phyloP scores from a whole-genome alignment of 2,329 filamentous ascomycete species.

The Verticillium nonalfalfae region DNA sequence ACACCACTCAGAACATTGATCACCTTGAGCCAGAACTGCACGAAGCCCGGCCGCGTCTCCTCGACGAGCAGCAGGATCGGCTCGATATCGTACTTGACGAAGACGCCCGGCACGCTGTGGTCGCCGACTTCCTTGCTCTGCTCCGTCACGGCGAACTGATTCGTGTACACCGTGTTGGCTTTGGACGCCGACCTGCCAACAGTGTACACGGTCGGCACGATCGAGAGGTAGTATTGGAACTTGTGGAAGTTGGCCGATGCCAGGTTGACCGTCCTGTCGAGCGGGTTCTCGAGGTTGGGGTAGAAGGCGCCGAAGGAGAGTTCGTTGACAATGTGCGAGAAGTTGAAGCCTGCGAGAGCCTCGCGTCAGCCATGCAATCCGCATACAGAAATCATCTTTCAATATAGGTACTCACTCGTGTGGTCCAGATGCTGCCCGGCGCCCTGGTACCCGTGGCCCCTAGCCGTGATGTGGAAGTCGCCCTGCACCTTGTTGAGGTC shows the following conservation, averaged over 20 bases:
- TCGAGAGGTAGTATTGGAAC: conserved; percentile 94
- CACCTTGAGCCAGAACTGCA: conserved; percentile 71
- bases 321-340: conserved; percentile 93
- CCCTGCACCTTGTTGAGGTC: conserved; percentile 96
- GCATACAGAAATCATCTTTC: neutral
- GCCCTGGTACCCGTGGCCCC: conserved; percentile 91
- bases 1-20: conserved; percentile 90
- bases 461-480: conserved; percentile 94
- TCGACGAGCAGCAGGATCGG: conserved; percentile 82
- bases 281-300: conserved; percentile 85
- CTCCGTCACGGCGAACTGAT: conserved; percentile 96
- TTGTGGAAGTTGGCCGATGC: conserved; percentile 82
- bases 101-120: conserved; percentile 75
- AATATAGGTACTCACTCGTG: conserved; percentile 46
- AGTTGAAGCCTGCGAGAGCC: conserved; percentile 73
- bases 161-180: conserved; percentile 70
- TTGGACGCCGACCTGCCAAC: conserved; percentile 36
- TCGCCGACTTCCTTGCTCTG: conserved; percentile 69
- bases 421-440: conserved; percentile 77
- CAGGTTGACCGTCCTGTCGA: conserved; percentile 80
- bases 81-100: conserved; percentile 99
- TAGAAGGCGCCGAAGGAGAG: conserved; percentile 97
- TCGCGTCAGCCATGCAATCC: neutral
- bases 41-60: conserved; percentile 70
- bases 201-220: conserved; percentile 92